Conservation (phyloP, 768 basidiomycete species). For the Pilatotrama ljubarskyi region DNA sequence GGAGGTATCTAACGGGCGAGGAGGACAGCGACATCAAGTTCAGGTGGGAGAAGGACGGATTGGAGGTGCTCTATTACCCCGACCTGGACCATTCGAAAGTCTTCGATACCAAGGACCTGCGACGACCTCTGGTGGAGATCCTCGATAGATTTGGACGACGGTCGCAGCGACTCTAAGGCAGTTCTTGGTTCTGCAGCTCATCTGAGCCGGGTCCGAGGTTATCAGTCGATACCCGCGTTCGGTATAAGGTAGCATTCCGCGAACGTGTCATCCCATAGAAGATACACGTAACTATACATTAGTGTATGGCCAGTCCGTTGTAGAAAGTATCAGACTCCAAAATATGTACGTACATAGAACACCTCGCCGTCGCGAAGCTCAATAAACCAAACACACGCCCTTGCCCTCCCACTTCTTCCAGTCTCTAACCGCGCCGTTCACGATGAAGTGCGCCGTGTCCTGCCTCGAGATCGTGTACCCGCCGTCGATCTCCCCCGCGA, state of each 20-base stretch:
- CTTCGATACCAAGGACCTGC: conserved; percentile 32
- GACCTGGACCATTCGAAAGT: conserved; percentile 44
- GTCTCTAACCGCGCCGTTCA: conserved; percentile 42
- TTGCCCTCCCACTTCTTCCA: conserved; percentile 59
- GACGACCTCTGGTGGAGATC: conserved; percentile 34
- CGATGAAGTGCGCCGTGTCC: conserved; percentile 68
- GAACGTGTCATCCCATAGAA: background rate
- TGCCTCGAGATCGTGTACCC: conserved; percentile 58
- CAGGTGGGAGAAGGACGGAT: conserved; percentile 31
- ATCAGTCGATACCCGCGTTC: background rate
- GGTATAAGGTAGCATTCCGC: background rate
- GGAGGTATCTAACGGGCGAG: conserved; percentile 42
- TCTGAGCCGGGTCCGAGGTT: background rate
- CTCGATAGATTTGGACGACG: conserved; percentile 31
- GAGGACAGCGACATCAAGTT: conserved; percentile 1
- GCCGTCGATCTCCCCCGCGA: conserved; percentile 28
- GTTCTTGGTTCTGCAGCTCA: background rate
- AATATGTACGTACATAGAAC: background rate
- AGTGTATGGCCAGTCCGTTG: background rate
- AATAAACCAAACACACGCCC: conserved; percentile 52
- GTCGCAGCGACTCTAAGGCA: background rate
- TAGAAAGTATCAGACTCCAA: background rate
- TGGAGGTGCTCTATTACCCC: conserved; percentile 43
- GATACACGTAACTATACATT: background rate
- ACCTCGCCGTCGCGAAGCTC: background rate